These are phyloP conservation scores for Arachnomyces sp. DNA, from an alignment of 2,329 filamentous ascomycete genomes.

Conservation along the genomic window DNA sequence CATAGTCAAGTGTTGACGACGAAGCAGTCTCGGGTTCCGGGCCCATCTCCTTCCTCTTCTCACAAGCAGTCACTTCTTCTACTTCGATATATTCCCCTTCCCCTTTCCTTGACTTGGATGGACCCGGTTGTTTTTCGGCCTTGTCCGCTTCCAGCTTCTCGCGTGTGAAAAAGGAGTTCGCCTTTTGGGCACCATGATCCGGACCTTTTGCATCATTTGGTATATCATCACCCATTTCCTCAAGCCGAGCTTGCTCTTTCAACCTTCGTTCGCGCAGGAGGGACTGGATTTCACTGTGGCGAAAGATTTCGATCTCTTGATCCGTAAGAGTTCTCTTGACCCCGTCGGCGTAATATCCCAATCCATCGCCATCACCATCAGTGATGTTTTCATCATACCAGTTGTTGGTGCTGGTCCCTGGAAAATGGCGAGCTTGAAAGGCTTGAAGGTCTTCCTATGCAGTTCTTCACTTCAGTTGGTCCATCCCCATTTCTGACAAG, in stretches of 20 bases:
- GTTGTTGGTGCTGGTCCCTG: constrained; percentile 4
- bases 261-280: constrained; percentile 50
- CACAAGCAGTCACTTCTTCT: too few relatives aligned
- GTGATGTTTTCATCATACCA: constrained; percentile 12
- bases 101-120: too few relatives aligned
- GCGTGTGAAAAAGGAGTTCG: neutral
- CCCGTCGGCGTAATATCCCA: constrained; percentile 83
- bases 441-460: constrained; percentile 51
- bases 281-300: constrained; percentile 75
- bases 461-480: neutral
- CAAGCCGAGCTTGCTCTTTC: constrained; percentile 19
- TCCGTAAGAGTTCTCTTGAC: constrained; percentile 84
- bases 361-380: constrained; percentile 43
- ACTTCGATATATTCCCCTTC: too few relatives aligned
- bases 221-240: constrained; percentile 3
- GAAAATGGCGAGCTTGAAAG: constrained; percentile 57
- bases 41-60: too few relatives aligned
- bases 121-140: too few relatives aligned
- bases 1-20: constrained; percentile 39
- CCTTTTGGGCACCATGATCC: neutral
- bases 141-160: too few relatives aligned
- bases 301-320: constrained; percentile 82
- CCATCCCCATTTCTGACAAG: too few relatives aligned
- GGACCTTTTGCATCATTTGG: neutral
- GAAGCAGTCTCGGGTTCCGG: too few relatives aligned